Base-by-base conservation (phyloP, 2,329 filamentous ascomycete genomes). In the Torrubiella hemipterigena region DNA sequence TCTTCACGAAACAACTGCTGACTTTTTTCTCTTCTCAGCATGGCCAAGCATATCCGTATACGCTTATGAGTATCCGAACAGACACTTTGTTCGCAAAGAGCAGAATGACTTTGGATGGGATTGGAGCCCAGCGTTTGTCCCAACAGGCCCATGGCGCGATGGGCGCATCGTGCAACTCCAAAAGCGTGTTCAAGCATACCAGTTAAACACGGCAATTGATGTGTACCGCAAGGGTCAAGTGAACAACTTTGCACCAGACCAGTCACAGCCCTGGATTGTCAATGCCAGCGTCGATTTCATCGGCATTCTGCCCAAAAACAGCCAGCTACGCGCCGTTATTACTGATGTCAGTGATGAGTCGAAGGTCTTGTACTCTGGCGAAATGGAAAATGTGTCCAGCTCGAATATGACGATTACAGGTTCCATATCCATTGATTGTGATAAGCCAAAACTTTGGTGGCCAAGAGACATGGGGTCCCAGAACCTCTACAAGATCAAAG, bases 101-200 rank as follows among this genome's bases (percentile, higher is more conserved):
- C 67, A 77, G 45, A 69, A 59, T 7, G 71, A 77, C 45, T 77
- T 77, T 46, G 74, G 74, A 3, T 78, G 73, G 73, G 72, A 76
- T 37, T 74, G 70, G 70, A 69, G 69, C 8, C 69, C 69, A 8
- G 68, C 66, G 0, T 74, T 77, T 44, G 59, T 63, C n/a, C 70
- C 73, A 0, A 66, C 68, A n/a, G 73, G 74, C 3, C 67, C 72
- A 6, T 79, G 73, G 74, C 60, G 68, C 38, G 65, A 70, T 25
- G 71, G 67, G 2, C 72, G 64, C 45, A 48, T 73, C 2, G 55
- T 75, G 10, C 69, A 76, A 38, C 52, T 73, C 7, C 44, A 49
- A 4, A 36, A 51, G 2, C 37, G 52, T 2, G 51, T 63, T 20
- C 43, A 52, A 12, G 42, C 68, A 16, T 42, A 49, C 26, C 40